Evolutionary conservation across 768 basidiomycete species (phyloP), one percentile per base, ranked within the genome.

Genomic region (Rhizopogon roseolus): DNA sequence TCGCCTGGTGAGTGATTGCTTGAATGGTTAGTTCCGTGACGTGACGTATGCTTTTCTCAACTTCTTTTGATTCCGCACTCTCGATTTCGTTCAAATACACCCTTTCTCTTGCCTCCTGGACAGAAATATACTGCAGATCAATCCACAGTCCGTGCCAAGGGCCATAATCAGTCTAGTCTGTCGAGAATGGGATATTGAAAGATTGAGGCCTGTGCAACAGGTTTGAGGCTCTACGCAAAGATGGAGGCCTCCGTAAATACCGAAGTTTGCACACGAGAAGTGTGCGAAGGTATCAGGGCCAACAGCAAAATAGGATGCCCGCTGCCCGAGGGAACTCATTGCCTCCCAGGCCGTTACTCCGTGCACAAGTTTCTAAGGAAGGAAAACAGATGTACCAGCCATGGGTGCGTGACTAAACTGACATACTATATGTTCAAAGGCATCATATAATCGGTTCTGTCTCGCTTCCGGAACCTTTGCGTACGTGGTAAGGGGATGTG

Each of bases 1-100:
- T 57, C 50, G 6, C 25, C 52, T 37, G 54, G 51, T 53, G 41
- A n/a, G 50, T 28, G 1, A 14, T 44, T 34, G 11, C 25, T 27
- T 14, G 2, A 6, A 16, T 25, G 29, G n/a, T n/a, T n/a, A 48
- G 13, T 16, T 3, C 45, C 46, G 25, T 48, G 19, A 25, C n/a
- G 8, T 48, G 34, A 22, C 46, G 34, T 48, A 36, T 14, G 16
- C 3, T 25, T 25, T 36, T n/a, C 34, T 11, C 13, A 36, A 48
- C 22, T 5, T 48, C n/a, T 48, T 48, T 48, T 34, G 5, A 2
- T 22, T 16, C 19, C 7, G 36, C 8, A 48, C 11, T 10, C n/a
- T n/a, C 17, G 9, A 10, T 19, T 46, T 8, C 32, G 6, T 34
- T 19, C 32, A 48, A 8, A 34, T 6, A 25, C 34, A 36, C 34